Conservation (phyloP, 1,284 basidiomycete genomes). For the Cystobasidium pallidum region DNA sequence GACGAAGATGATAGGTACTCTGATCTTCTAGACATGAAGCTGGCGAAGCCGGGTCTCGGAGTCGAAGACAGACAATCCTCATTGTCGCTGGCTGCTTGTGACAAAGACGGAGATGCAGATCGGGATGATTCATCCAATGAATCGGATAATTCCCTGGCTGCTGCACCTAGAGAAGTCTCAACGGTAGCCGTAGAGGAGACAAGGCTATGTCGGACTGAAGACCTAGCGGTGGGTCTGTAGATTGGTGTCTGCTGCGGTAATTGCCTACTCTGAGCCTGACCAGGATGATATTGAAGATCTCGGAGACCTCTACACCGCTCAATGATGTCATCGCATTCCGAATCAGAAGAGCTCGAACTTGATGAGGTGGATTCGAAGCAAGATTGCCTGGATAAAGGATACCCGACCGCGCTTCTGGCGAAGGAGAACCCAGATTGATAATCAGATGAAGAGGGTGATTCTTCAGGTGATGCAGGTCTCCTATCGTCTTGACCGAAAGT, state of each 20-base stretch:
- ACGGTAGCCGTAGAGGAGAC: constrained; percentile 17
- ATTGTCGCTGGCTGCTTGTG: background rate
- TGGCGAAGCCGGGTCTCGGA: constrained; percentile 8
- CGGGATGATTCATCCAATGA: constrained; percentile 29
- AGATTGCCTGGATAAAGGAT: constrained; percentile 11
- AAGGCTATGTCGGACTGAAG: background rate
- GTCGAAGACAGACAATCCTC: constrained; percentile 29
- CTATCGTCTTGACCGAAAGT: constrained; percentile 1
- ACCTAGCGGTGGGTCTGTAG: constrained; percentile 16
- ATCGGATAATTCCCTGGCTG: constrained; percentile 24
- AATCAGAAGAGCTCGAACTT: constrained; percentile 2
- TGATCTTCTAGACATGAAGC: constrained; percentile 4
- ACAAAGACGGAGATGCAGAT: constrained; percentile 3
- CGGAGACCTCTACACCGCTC: constrained; percentile 10
- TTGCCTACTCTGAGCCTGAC: background rate
- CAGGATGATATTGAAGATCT: background rate
- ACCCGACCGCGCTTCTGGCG: constrained; percentile 14
- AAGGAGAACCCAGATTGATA: constrained; percentile 8
- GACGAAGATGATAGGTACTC: background rate
- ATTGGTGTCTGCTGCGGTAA: background rate
- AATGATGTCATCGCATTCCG: constrained; percentile 18
- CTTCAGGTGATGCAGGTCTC: constrained; percentile 11
- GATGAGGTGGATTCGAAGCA: constrained; percentile 16
- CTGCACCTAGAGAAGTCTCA: constrained; percentile 26
- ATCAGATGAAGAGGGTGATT: constrained; percentile 24